Conservation (phyloP, 2,329 filamentous ascomycete genomes). For the Penicillium sp. region DNA sequence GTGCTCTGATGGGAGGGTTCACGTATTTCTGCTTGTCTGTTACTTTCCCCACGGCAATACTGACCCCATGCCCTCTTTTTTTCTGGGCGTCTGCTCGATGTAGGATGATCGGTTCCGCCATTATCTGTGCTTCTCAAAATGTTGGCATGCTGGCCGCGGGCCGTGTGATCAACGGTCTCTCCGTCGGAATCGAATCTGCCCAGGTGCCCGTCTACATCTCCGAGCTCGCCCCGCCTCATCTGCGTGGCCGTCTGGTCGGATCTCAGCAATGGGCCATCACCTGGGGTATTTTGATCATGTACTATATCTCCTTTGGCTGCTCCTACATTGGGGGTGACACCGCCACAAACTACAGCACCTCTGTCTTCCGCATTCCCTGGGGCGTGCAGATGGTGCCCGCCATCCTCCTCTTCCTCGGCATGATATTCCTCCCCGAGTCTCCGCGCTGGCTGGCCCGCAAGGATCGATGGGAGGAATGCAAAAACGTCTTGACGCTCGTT, state of each 20-base stretch:
- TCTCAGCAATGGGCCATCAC: slow-evolving; percentile 72
- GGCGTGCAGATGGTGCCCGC: slow-evolving; percentile 59
- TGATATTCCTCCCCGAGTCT: slow-evolving; percentile 51
- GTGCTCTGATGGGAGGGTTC: not conserved
- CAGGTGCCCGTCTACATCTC: slow-evolving; percentile 67
- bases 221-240: slow-evolving; percentile 55
- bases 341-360: slow-evolving; percentile 30
- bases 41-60: too few species aligned
- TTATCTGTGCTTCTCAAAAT: slow-evolving; percentile 56
- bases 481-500: slow-evolving; percentile 48
- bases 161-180: slow-evolving; percentile 63
- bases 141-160: slow-evolving; percentile 65
- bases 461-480: slow-evolving; percentile 53
- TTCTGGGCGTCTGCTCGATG: slow-evolving; percentile 37
- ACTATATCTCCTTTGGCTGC: slow-evolving; percentile 57
- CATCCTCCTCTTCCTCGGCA: slow-evolving; percentile 51
- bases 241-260: slow-evolving; percentile 59
- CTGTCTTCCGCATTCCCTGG: slow-evolving; percentile 60
- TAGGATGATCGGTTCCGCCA: slow-evolving; percentile 47
- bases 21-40: too few species aligned
- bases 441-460: slow-evolving; percentile 59
- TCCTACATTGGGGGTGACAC: slow-evolving; percentile 50
- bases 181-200: slow-evolving; percentile 66
- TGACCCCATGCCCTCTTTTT: not conserved
- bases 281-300: slow-evolving; percentile 65